Evolutionary conservation across 2,329 filamentous ascomycete species (phyloP).

Genomic region (Macrophomina pseudophaseolina): DNA sequence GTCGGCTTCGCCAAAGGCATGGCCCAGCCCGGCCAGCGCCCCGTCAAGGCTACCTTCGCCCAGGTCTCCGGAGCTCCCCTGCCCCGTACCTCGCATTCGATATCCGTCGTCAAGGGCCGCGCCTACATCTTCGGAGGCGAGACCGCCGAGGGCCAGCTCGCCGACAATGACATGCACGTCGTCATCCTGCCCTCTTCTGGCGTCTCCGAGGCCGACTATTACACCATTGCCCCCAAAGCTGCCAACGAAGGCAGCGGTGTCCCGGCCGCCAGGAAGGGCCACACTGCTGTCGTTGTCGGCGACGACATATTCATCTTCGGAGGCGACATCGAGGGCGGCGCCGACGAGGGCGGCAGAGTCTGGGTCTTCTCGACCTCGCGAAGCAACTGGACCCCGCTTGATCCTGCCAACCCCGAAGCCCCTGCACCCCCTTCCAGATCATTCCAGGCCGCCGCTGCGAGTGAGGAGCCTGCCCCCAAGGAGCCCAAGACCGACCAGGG

Average conservation of each 20-base stretch:
- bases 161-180: slow-evolving; percentile 58
- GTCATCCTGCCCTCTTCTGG: slow-evolving; percentile 56
- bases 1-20: slow-evolving; percentile 38
- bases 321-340: slow-evolving; percentile 39
- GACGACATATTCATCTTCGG: slow-evolving; percentile 54
- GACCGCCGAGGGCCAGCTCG: slow-evolving; percentile 46
- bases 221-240: slow-evolving; percentile 40
- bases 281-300: slow-evolving; percentile 50
- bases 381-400: slow-evolving; percentile 48
- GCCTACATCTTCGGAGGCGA: slow-evolving; percentile 63
- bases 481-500: slow-evolving; percentile 27
- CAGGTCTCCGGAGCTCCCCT: slow-evolving; percentile 54
- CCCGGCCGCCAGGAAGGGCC: slow-evolving; percentile 48
- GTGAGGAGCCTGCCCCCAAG: slow-evolving; percentile 47
- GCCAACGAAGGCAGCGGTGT: slow-evolving; percentile 43
- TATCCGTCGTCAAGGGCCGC: slow-evolving; percentile 59
- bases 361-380: slow-evolving; percentile 52
- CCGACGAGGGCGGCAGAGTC: slow-evolving; percentile 45
- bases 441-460: slow-evolving; percentile 45
- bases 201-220: slow-evolving; percentile 51
- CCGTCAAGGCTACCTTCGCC: slow-evolving; percentile 56
- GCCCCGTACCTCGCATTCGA: slow-evolving; percentile 56
- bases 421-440: slow-evolving; percentile 37
- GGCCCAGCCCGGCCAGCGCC: slow-evolving; percentile 41
- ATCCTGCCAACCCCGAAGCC: slow-evolving; percentile 33